These are phyloP conservation scores for Castanea crenata DNA, from an alignment of 306 rosid species.

Conservation along the genomic window DNA sequence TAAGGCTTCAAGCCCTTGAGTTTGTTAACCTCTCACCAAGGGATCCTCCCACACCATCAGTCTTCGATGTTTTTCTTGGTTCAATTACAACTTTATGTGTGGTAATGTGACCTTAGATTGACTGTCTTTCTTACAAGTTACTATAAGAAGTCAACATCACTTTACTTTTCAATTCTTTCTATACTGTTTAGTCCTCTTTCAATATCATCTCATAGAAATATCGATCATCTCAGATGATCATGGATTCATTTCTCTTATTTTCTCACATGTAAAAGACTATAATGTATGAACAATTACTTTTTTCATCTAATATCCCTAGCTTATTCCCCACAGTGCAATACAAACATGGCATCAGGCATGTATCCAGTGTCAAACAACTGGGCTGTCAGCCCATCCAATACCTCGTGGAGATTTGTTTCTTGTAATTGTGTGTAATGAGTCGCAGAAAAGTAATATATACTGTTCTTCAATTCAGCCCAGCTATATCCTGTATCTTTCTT, in stretches of 20 bases:
- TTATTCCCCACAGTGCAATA: no score
- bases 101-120: slow-evolving; percentile 17
- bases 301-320: no score
- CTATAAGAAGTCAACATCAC: not conserved
- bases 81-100: slow-evolving; percentile 8
- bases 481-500: slow-evolving; percentile 4
- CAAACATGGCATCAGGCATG: not conserved
- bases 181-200: not conserved
- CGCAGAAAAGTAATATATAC: not conserved
- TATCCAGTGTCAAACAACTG: slow-evolving; percentile 8
- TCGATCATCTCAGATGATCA: not conserved
- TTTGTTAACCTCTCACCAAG: slow-evolving; percentile 3
- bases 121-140: not conserved
- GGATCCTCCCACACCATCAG: not conserved
- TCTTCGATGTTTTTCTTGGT: not conserved
- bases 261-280: not conserved
- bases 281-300: not conserved
- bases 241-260: not conserved
- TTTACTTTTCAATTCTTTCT: not conserved
- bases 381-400: slow-evolving; percentile 4
- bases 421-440: not conserved
- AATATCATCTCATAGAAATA: not conserved
- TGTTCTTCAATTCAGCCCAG: not conserved
- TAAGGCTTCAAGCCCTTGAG: slow-evolving; percentile 27
- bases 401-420: slow-evolving; percentile 3